Base-by-base conservation (phyloP, 2,329 filamentous ascomycete species). In the Alternaria incomplexa region DNA sequence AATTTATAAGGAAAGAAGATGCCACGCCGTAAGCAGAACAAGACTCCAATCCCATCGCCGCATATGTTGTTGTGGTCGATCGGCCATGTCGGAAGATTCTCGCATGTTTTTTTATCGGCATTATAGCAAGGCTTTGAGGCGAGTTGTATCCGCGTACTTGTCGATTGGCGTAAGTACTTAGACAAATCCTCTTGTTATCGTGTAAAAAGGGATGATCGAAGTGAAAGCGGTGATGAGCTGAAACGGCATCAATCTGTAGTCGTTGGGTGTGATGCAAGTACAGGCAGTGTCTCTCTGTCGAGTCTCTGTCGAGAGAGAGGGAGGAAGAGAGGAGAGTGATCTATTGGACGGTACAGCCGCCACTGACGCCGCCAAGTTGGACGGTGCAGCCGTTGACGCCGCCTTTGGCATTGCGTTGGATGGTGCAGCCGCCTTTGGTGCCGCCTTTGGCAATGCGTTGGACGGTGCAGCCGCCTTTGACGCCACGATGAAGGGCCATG, bases 401-500 rank as follows among this genome's bases (percentile, higher is more conserved):
- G 28, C 28, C 28, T 30, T 30, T 28, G 26, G 26, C 26, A 28
- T 28, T 28, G 26, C 26, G 20, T n/a, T 44, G 44, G 58, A 25
- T 12, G 46, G 25, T 54, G 51, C 30, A 36, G 28, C 28, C 9
- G 22, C 48, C 48, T 28, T 17, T 20, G 17, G 10, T 20, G 20
- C 17, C 30, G 15, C 45, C 22, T 10, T 25, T 15, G 20, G 17
- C 6, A 15, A 23, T 30, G 43, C 59, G 63, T 11, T 45, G 43
- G 22, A 67, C 55, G 20, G 65, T 65, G 63, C 65, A 67, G 28
- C 28, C 12, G 28, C 28, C 28, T 30, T 30, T 30, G 28, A 13
- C 13, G 30, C 30, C 30, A 32, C 30, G 22, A 17, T 44, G 36
- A 54, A 25, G n/a, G 46, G 26, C 40, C 69, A 72, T 70, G 63